Evolutionary conservation across 1,139 yeast species (phyloP).

Genomic region (Suhomyces atakaporum): DNA sequence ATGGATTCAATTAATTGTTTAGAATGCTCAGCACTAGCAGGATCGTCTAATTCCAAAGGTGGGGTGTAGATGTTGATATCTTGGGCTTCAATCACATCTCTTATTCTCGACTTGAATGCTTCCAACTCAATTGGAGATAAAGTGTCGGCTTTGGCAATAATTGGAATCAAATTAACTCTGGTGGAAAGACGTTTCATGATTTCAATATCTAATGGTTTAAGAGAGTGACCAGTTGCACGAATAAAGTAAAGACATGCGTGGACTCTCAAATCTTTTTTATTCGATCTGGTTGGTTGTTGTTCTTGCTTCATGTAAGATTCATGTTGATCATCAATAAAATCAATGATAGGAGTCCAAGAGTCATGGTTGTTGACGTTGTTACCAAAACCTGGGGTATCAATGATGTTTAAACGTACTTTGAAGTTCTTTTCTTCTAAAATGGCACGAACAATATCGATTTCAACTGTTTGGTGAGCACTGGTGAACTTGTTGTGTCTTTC

Average conservation of each 20-base stretch:
- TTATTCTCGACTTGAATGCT: constrained; percentile 79
- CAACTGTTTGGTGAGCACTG: constrained; percentile 77
- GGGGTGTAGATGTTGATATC: constrained; percentile 90
- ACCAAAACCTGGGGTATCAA: constrained; percentile 98
- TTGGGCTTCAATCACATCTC: constrained; percentile 91
- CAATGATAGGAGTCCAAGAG: constrained; percentile 92
- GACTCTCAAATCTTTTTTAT: constrained; percentile 81
- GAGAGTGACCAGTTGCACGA: constrained; percentile 93
- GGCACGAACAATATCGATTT: constrained; percentile 87
- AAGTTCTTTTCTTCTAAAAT: constrained; percentile 91
- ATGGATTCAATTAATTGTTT: constrained; percentile 82
- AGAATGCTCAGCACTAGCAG: constrained; percentile 77
- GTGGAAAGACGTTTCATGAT: constrained; percentile 86
- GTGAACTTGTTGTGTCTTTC: constrained; percentile 69
- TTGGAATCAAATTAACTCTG: constrained; percentile 91
- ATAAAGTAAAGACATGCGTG: constrained; percentile 95
- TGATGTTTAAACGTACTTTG: constrained; percentile 77
- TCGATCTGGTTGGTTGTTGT: constrained; percentile 81
- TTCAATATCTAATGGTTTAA: constrained; percentile 93
- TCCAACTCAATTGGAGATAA: constrained; percentile 80
- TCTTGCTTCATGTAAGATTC: constrained; percentile 94
- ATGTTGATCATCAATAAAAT: constrained; percentile 95
- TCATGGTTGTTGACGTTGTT: constrained; percentile 92
- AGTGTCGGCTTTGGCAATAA: constrained; percentile 94
- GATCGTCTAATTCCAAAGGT: constrained; percentile 72